A percentile compares a stretch with the other conserved stretches of the same genome.
Conservation (phyloP, 306 rosid species). For the Aeschynomene evenia region DNA sequence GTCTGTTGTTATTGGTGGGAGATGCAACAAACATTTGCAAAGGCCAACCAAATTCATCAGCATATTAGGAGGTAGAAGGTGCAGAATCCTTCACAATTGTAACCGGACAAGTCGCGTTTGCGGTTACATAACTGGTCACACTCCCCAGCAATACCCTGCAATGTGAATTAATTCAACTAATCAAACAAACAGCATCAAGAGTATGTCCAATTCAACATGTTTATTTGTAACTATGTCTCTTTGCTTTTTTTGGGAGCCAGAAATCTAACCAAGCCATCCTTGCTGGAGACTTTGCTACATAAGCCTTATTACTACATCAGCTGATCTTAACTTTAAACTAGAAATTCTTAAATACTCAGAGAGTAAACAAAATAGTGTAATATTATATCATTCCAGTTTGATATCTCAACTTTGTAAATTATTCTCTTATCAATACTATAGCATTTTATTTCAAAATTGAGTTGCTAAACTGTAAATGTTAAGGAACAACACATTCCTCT, state of each 20-base stretch:
- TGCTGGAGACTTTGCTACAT: not conserved
- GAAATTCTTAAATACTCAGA: not conserved
- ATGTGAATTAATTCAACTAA: not conserved
- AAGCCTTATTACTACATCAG: not conserved
- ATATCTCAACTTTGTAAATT: not conserved
- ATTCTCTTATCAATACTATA: too few relatives aligned
- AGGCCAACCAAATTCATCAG: not conserved
- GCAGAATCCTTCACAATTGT: constrained; percentile 41
- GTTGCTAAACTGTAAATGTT: not conserved
- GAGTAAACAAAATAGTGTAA: not conserved
- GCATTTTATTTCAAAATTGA: not conserved
- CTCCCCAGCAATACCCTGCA: constrained; percentile 59
- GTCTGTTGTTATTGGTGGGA: not conserved
- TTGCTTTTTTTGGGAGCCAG: not conserved
- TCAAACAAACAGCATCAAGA: constrained; percentile 13
- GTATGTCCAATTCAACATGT: not conserved
- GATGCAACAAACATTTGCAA: not conserved
- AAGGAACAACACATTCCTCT: not conserved
- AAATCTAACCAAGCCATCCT: constrained; percentile 1
- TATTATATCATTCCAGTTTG: not conserved
- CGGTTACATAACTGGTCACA: constrained; percentile 46
- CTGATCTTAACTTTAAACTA: not conserved
- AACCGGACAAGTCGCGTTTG: constrained; percentile 51
- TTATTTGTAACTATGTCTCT: not conserved
- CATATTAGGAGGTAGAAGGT: constrained; percentile 30